Base-by-base conservation (phyloP, 2,329 filamentous ascomycete species). In the Fusarium odoratissimum region DNA sequence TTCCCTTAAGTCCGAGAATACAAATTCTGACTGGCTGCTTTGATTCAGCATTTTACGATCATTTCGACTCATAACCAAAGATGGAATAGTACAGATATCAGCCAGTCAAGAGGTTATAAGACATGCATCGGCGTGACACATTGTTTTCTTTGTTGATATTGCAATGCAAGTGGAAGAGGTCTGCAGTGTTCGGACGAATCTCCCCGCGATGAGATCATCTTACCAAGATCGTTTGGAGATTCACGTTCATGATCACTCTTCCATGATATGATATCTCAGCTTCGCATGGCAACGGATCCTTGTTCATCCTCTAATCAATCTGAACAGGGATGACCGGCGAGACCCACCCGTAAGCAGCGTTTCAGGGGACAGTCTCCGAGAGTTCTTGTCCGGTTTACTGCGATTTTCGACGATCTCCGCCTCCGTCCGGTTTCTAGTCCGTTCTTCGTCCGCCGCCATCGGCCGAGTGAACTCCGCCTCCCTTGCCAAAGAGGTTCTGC, bases 31-130 rank as follows among this genome's bases (percentile, higher is more conserved):
- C 4, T 33, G 30, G 19, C 37, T 31, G 41, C 13, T 33, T 38
- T 12, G 42, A 38, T 52, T 54, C 46, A 42, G 31, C 46, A 40
- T 25, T 60, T 59, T 59, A n/a, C 11, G 8, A 44, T 64, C 58
- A 64, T 42, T 66, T 66, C 60, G 63, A 66, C 48, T 66, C 63
- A 66, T 66, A 11, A 1, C 51, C 33, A n/a, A 23, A 40, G n/a
- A 10, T 2, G n/a, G 63, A 21, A 42, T 44, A 49, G 63, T 10
- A 28, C 12, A 23, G 17, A 30, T 11, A 7, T 40, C 23, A 23
- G 19, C 49, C 10, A 9, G 49, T 1, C 3, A 16, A 49, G 17
- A 5, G n/a, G 14, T 25, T 48, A 41, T 17, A 59, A 41, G 62
- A 41, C 21, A 33, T 28, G 23, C 52, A 37, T 48, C 62, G 62